These are phyloP conservation scores for Pythium sukuiense DNA, from an alignment of 352 stramenopile species.

Conservation along the genomic window DNA sequence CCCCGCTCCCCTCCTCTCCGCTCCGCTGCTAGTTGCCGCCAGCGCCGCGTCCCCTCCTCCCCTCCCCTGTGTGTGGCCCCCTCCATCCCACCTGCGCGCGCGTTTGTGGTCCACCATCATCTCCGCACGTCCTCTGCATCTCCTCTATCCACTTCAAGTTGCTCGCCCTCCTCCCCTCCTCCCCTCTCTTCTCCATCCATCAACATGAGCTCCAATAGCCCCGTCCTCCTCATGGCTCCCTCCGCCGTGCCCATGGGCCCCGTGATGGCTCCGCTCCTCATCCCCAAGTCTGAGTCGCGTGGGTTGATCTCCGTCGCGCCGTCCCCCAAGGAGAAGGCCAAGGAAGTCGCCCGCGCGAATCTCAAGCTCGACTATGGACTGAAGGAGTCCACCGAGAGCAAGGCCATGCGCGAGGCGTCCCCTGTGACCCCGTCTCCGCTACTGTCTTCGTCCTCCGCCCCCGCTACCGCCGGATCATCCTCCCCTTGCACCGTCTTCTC, in stretches of 20 bases:
- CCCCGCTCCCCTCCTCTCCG: conserved; percentile 23
- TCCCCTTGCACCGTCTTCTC: conserved; percentile 36
- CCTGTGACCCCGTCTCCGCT: conserved; percentile 6
- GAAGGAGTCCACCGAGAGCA: conserved; percentile 14
- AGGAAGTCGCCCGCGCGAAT: conserved; percentile 15
- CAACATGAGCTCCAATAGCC: conserved; percentile 33
- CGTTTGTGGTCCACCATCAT: conserved; percentile 19
- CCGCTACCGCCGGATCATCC: not conserved
- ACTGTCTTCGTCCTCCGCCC: not conserved
- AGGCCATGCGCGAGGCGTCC: conserved; percentile 4
- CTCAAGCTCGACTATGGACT: conserved; percentile 10
- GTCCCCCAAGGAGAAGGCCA: conserved; percentile 12
- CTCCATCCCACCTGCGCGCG: conserved; percentile 9
- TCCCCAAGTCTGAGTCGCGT: conserved; percentile 16
- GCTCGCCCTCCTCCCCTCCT: conserved; percentile 1
- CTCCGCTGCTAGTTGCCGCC: not conserved
- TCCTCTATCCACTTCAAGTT: conserved; percentile 19
- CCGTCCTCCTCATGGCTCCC: conserved; percentile 28
- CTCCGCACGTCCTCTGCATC: conserved; percentile 10
- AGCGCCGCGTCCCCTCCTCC: conserved; percentile 9
- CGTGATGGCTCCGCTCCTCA: conserved; percentile 23
- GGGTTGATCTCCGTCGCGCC: conserved; percentile 12
- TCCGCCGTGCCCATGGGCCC: conserved; percentile 22
- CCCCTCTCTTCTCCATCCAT: not conserved
- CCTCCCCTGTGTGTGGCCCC: conserved; percentile 17